Conservation (phyloP, 1,284 basidiomycete species). For the Ustilago xerochloae region DNA sequence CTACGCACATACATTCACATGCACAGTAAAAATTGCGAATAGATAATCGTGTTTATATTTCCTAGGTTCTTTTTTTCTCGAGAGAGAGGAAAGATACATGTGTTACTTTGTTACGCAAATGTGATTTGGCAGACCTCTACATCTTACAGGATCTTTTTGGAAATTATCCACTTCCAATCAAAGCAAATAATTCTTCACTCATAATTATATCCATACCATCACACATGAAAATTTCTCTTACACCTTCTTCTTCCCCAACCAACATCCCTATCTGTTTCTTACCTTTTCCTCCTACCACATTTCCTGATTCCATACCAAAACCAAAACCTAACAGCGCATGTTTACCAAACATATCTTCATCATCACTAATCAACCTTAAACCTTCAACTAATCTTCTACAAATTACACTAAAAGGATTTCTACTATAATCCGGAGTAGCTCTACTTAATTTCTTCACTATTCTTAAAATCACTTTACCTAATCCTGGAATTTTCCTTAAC, state of each 20-base stretch:
- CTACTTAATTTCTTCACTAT: conserved; percentile 69
- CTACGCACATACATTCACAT: too few species aligned
- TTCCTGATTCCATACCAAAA: conserved; percentile 15
- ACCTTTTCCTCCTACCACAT: conserved; percentile 9
- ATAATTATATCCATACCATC: conserved; percentile 39
- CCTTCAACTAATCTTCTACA: conserved; percentile 83
- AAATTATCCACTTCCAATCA: conserved; percentile 28
- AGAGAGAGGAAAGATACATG: too few species aligned
- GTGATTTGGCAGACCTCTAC: neutral
- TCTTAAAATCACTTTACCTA: conserved; percentile 69
- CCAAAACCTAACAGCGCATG: conserved; percentile 67
- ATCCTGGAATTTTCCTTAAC: conserved; percentile 73
- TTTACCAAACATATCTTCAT: conserved; percentile 78
- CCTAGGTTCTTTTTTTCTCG: too few species aligned
- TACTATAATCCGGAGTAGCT: conserved; percentile 73
- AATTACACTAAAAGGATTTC: conserved; percentile 74
- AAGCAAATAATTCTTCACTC: conserved; percentile 37
- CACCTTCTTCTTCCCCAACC: conserved; percentile 40
- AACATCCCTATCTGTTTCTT: conserved; percentile 43
- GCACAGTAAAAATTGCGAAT: too few species aligned
- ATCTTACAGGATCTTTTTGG: too few species aligned
- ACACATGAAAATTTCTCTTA: conserved; percentile 34
- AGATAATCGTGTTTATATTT: too few species aligned
- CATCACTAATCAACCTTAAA: conserved; percentile 84
- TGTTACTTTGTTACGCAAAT: too few species aligned